Conservation (phyloP, 192 early-diverging fungal species). For the Backusella circina region DNA sequence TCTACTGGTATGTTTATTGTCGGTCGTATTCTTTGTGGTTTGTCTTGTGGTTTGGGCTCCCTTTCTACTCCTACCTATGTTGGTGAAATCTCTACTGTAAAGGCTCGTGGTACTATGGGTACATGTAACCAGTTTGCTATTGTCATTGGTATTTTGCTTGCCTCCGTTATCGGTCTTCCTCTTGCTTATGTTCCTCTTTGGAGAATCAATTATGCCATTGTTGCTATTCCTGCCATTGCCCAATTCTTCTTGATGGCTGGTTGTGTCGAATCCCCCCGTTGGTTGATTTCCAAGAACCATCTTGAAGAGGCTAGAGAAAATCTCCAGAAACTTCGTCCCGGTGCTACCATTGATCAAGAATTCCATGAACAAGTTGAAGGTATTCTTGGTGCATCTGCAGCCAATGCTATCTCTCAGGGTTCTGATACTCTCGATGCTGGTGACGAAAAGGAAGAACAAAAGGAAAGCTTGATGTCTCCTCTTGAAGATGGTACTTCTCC, state of each 20-base stretch:
- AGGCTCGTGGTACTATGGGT: slow-evolving; percentile 66
- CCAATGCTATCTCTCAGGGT: background rate
- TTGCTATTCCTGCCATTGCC: slow-evolving; percentile 54
- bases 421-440: background rate
- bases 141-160: slow-evolving; percentile 74
- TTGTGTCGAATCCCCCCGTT: slow-evolving; percentile 80
- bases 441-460: background rate
- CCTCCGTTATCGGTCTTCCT: slow-evolving; percentile 64
- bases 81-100: slow-evolving; percentile 72
- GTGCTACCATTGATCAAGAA: slow-evolving; percentile 55
- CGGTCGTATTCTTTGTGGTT: slow-evolving; percentile 72
- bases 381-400: slow-evolving; percentile 11
- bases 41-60: slow-evolving; percentile 68
- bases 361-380: slow-evolving; percentile 55
- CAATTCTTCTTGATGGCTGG: slow-evolving; percentile 60
- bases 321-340: slow-evolving; percentile 52
- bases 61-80: slow-evolving; percentile 65
- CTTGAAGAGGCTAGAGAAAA: slow-evolving; percentile 52
- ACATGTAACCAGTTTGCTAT: slow-evolving; percentile 75
- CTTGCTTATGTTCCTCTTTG: slow-evolving; percentile 60
- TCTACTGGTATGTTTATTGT: slow-evolving; percentile 59
- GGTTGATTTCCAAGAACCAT: slow-evolving; percentile 61
- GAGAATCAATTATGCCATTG: slow-evolving; percentile 67
- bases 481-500: slow-evolving; percentile 4
- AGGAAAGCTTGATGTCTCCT: background rate